A percentile compares a stretch with the other conserved stretches of the same genome.
phyloP scores from a whole-genome alignment of 179 eudicot species.

The Beta macrorhiza region DNA sequence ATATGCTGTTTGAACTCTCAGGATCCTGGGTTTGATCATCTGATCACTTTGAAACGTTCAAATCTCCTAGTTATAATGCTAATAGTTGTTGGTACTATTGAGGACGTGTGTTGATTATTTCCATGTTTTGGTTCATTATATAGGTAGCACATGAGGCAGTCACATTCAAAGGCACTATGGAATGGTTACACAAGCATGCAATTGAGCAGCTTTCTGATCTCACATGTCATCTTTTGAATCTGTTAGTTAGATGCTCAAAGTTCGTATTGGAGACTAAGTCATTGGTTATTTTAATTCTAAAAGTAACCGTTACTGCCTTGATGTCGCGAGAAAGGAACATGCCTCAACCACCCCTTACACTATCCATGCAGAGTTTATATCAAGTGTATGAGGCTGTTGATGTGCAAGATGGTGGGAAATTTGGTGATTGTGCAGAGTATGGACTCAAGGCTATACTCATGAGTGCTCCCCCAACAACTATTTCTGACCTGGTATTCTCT shows the following conservation, averaged over 20 bases:
- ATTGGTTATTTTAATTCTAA: constrained; percentile 37
- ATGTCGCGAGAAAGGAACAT: constrained; percentile 60
- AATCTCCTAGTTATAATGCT: neutral
- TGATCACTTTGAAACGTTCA: neutral
- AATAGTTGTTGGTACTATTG: neutral
- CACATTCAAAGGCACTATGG: constrained; percentile 39
- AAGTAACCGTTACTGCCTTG: constrained; percentile 46
- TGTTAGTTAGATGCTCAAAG: constrained; percentile 47
- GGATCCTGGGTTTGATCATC: neutral
- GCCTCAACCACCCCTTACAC: constrained; percentile 64
- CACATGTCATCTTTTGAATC: constrained; percentile 52
- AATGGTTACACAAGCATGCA: constrained; percentile 67
- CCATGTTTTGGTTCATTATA: constrained; percentile 8
- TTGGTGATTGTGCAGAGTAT: constrained; percentile 42
- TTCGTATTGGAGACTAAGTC: constrained; percentile 30
- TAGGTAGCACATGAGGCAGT: constrained; percentile 56
- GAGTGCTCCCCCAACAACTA: constrained; percentile 56
- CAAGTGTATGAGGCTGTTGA: constrained; percentile 52
- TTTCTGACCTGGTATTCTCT: constrained; percentile 55
- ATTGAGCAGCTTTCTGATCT: constrained; percentile 87
- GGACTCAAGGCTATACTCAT: constrained; percentile 66
- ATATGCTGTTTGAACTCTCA: neutral
- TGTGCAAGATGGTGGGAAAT: constrained; percentile 26
- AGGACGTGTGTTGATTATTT: constrained; percentile 3
- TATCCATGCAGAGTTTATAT: constrained; percentile 56